phyloP scores from a whole-genome alignment of 164 flowering plant genomes.

The Chloranthus sessilifolius region DNA sequence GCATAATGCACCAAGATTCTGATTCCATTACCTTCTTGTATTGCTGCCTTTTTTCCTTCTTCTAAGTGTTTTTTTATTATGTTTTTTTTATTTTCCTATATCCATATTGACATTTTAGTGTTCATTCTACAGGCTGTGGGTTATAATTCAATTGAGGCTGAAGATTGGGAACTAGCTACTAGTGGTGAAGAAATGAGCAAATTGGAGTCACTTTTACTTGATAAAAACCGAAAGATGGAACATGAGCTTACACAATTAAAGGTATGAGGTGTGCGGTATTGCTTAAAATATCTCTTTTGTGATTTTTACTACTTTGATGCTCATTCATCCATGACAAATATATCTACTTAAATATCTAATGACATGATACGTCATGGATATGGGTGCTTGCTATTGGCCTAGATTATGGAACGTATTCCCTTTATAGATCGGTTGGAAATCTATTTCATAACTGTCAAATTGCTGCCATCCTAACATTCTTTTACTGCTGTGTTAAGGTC shows the following conservation, averaged over 20 bases:
- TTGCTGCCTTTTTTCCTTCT: not conserved
- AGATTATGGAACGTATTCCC: no score
- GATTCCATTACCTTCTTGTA: not conserved
- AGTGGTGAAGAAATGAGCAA: conserved; percentile 98
- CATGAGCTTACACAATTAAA: conserved; percentile 93
- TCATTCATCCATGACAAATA: no score
- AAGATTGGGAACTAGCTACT: conserved; percentile 98
- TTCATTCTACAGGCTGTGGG: conserved; percentile 76
- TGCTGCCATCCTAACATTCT: no score
- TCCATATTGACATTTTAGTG: not conserved
- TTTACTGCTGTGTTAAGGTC: conserved; percentile 39
- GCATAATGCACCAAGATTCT: not conserved
- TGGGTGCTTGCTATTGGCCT: no score
- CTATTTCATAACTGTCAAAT: no score
- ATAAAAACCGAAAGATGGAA: conserved; percentile 96
- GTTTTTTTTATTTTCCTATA: not conserved
- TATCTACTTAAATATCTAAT: no score
- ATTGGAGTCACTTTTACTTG: conserved; percentile 91
- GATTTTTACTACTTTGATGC: not conserved
- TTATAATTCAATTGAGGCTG: conserved; percentile 97
- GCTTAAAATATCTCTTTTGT: conserved; percentile 4
- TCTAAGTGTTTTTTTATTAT: no score
- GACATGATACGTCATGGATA: no score
- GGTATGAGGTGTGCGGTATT: conserved; percentile 32
- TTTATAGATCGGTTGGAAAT: no score